Percentiles rank a stretch among this genome's conserved stretches.
Conservation (phyloP, 495 filamentous ascomycete species). For the Hypomontagnella submonticulosa region DNA sequence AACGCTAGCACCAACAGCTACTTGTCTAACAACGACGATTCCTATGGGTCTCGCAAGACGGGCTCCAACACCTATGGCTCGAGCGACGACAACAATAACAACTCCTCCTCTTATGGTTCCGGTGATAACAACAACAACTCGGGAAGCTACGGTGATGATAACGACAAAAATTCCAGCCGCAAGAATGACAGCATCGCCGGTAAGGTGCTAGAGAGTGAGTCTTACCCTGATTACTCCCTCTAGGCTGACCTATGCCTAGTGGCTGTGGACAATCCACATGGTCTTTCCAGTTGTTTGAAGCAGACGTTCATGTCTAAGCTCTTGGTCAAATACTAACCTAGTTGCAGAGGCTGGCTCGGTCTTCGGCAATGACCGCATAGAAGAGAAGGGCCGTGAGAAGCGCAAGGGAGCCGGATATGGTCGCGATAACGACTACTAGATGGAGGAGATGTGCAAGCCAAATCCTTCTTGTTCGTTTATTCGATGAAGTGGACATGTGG, state of each 20-base stretch:
- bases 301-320: not conserved
- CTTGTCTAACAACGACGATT: slow-evolving; percentile 20
- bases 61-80: slow-evolving; percentile 18
- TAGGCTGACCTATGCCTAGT: not conserved
- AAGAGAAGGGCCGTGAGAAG: slow-evolving; percentile 32
- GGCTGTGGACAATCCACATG: not conserved
- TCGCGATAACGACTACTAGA: slow-evolving; percentile 24
- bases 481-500: too few relatives aligned
- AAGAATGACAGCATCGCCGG: slow-evolving; percentile 31
- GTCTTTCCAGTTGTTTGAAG: not conserved
- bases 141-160: slow-evolving; percentile 11
- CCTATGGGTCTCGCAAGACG: slow-evolving; percentile 37
- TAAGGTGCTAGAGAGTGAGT: slow-evolving; percentile 40
- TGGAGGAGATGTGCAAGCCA: not conserved
- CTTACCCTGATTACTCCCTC: not conserved
- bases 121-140: slow-evolving; percentile 6
- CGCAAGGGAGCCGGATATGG: slow-evolving; percentile 28
- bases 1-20: slow-evolving; percentile 19
- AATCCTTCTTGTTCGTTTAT: too few relatives aligned
- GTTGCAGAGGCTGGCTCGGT: slow-evolving; percentile 26
- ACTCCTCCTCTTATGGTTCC: slow-evolving; percentile 19
- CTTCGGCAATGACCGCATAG: slow-evolving; percentile 20
- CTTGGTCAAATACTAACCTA: slow-evolving; percentile 14
- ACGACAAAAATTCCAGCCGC: slow-evolving; percentile 15
- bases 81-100: slow-evolving; percentile 14